Evolutionary conservation across 495 filamentous ascomycete species (phyloP).

Genomic region (Hypoxylon rickii): DNA sequence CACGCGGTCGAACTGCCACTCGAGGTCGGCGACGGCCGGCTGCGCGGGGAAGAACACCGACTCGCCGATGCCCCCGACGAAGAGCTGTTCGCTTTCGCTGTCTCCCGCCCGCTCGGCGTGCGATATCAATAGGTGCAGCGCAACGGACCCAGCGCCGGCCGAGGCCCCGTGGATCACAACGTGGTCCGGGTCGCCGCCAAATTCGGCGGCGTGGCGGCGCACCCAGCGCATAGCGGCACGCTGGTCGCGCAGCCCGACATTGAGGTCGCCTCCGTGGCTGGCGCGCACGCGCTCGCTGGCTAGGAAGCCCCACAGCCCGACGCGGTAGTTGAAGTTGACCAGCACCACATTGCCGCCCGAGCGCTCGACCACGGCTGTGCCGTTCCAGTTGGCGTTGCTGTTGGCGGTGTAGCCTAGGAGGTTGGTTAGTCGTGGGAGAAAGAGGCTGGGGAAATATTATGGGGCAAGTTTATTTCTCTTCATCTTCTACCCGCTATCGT

Average conservation of each 20-base stretch:
- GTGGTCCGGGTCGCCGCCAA: slow-evolving; percentile 73
- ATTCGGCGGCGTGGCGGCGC: slow-evolving; percentile 65
- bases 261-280: slow-evolving; percentile 55
- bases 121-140: slow-evolving; percentile 64
- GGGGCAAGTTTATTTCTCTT: too few relatives aligned
- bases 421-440: too few relatives aligned
- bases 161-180: slow-evolving; percentile 75
- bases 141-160: slow-evolving; percentile 69
- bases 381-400: slow-evolving; percentile 70
- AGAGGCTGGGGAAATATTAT: not conserved
- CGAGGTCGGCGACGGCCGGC: slow-evolving; percentile 44
- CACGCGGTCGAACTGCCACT: slow-evolving; percentile 48
- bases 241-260: slow-evolving; percentile 76
- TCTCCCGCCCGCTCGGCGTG: slow-evolving; percentile 46
- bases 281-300: slow-evolving; percentile 62
- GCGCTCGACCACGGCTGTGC: slow-evolving; percentile 61
- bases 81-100: slow-evolving; percentile 26
- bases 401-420: slow-evolving; percentile 62
- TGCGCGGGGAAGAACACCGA: slow-evolving; percentile 53
- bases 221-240: slow-evolving; percentile 71
- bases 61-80: slow-evolving; percentile 47
- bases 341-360: slow-evolving; percentile 65
- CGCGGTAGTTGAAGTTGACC: slow-evolving; percentile 76
- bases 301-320: slow-evolving; percentile 75
- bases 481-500: too few relatives aligned